Evolutionary conservation across 495 filamentous ascomycete genomes (phyloP).

Genomic region (Penicillium canescens): DNA sequence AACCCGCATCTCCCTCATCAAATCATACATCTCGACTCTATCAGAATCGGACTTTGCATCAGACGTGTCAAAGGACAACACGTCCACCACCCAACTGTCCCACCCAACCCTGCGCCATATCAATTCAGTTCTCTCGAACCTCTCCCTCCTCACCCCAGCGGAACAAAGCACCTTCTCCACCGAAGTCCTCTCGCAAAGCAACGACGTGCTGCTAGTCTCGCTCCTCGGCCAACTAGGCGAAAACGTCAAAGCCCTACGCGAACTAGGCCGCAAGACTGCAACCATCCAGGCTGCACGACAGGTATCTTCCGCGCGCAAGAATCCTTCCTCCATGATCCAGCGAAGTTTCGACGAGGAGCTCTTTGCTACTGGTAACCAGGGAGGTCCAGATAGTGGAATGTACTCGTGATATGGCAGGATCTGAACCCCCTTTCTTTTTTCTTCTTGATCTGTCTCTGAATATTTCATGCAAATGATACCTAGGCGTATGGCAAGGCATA

Average conservation of each 20-base stretch:
- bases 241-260: conserved; percentile 64
- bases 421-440: not conserved
- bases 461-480: not conserved
- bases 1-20: conserved; percentile 78
- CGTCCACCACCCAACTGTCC: conserved; percentile 26
- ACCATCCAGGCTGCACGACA: conserved; percentile 56
- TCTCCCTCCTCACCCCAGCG: conserved; percentile 51
- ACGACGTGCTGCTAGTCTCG: conserved; percentile 74
- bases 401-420: conserved; percentile 1
- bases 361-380: conserved; percentile 8
- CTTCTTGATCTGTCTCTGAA: not conserved
- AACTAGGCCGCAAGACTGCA: conserved; percentile 70
- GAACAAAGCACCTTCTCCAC: conserved; percentile 58
- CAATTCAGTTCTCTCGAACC: conserved; percentile 52
- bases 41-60: conserved; percentile 54
- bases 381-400: conserved; percentile 5
- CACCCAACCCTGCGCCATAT: conserved; percentile 59
- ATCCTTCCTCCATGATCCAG: conserved; percentile 20
- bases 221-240: conserved; percentile 69
- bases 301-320: conserved; percentile 21
- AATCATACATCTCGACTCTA: conserved; percentile 73
- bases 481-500: not conserved
- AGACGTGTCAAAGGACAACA: conserved; percentile 32
- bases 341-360: conserved; percentile 32
- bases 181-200: conserved; percentile 68